These are phyloP conservation scores for Mycosphaerella sp. DNA, from an alignment of 2,329 filamentous ascomycete species.

Conservation along the genomic window DNA sequence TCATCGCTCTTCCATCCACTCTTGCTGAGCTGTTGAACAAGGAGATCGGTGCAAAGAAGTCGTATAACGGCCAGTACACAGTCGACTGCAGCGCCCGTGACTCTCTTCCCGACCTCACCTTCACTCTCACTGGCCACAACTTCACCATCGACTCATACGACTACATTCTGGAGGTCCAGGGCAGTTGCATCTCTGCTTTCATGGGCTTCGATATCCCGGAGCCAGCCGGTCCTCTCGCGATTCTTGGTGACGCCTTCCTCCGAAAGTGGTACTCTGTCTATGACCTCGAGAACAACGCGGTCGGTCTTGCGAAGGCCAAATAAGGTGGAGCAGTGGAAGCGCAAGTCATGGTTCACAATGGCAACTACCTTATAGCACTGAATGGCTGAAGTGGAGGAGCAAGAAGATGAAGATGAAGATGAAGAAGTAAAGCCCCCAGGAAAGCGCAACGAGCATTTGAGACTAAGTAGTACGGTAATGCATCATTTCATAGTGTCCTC, in stretches of 20 bases:
- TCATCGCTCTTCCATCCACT: constrained; percentile 87
- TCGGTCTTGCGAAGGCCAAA: constrained; percentile 84
- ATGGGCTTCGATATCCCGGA: constrained; percentile 86
- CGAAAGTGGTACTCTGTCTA: constrained; percentile 94
- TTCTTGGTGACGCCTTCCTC: constrained; percentile 79
- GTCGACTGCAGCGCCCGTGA: constrained; percentile 82
- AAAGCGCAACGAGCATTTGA: constrained; percentile 4
- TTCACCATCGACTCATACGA: constrained; percentile 85
- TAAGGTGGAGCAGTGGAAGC: constrained; percentile 33
- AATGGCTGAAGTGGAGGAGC: constrained; percentile 10
- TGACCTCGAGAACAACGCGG: constrained; percentile 80
- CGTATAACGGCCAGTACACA: constrained; percentile 93
- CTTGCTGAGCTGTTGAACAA: constrained; percentile 94
- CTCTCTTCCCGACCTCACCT: constrained; percentile 81
- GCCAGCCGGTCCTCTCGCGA: constrained; percentile 84
- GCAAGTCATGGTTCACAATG: constrained; percentile 7
- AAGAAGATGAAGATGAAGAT: not conserved
- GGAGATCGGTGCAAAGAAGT: constrained; percentile 97
- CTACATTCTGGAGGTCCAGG: constrained; percentile 93
- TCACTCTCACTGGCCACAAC: constrained; percentile 83
- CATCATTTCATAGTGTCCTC: constrained; percentile 18
- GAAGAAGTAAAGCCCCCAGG: not conserved
- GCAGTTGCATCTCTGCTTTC: constrained; percentile 94
- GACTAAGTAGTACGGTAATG: constrained; percentile 13
- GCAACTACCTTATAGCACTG: constrained; percentile 2